These are phyloP conservation scores for Penicillium simplicissimum DNA, from an alignment of 495 filamentous ascomycete species.

Conservation along the genomic window DNA sequence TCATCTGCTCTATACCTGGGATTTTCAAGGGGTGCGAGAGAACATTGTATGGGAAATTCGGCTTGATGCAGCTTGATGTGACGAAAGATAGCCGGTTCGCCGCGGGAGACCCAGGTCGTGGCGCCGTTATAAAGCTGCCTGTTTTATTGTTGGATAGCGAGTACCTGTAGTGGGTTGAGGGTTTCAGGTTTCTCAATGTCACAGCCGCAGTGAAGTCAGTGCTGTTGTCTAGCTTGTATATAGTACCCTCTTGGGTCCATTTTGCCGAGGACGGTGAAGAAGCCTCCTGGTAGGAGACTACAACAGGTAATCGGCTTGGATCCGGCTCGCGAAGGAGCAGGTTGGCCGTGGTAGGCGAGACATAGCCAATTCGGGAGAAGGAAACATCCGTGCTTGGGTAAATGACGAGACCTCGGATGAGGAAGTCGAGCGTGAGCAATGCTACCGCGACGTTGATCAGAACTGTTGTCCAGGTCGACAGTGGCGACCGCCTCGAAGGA, in stretches of 20 bases:
- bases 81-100: constrained; percentile 78
- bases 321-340: constrained; percentile 85
- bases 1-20: constrained; percentile 70
- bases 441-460: constrained; percentile 68
- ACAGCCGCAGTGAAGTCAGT: constrained; percentile 81
- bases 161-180: constrained; percentile 75
- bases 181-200: constrained; percentile 52
- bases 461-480: constrained; percentile 63
- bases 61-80: constrained; percentile 87
- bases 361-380: constrained; percentile 81
- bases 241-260: constrained; percentile 67
- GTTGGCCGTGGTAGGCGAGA: constrained; percentile 77
- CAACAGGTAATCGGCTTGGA: constrained; percentile 68
- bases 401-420: constrained; percentile 65
- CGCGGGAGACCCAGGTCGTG: constrained; percentile 60
- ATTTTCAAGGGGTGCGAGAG: constrained; percentile 79
- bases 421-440: constrained; percentile 67
- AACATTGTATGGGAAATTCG: constrained; percentile 83
- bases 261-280: constrained; percentile 21
- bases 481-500: constrained; percentile 57
- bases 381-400: constrained; percentile 73
- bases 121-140: constrained; percentile 74
- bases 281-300: constrained; percentile 59
- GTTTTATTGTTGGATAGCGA: constrained; percentile 78
- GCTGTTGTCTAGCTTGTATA: constrained; percentile 64